Conservation (phyloP, 345 rosid species). For the Aquilaria yunnanensis region DNA sequence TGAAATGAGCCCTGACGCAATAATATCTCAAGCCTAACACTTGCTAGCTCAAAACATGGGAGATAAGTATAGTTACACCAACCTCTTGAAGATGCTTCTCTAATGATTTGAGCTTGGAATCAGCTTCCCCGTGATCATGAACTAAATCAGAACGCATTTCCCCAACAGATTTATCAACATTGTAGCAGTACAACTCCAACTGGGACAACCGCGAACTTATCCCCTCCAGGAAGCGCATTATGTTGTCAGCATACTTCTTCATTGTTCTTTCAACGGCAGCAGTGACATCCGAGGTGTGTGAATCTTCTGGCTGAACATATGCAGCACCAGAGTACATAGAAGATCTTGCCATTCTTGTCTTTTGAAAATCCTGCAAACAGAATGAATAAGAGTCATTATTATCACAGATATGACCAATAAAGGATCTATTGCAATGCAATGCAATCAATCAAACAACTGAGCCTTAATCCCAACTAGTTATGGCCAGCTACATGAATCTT, state of each 20-base stretch:
- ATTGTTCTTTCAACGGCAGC: constrained; percentile 38
- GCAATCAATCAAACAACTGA: too few species aligned
- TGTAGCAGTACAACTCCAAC: constrained; percentile 54
- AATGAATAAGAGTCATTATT: neutral
- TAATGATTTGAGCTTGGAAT: constrained; percentile 44
- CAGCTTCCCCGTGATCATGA: constrained; percentile 45
- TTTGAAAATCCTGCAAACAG: constrained; percentile 41
- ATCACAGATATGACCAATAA: neutral
- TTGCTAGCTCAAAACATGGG: neutral
- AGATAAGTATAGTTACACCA: constrained; percentile 3
- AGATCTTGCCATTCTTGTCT: constrained; percentile 41
- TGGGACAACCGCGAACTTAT: constrained; percentile 61
- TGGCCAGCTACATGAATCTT: too few species aligned
- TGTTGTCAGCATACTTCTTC: constrained; percentile 43
- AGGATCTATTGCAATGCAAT: too few species aligned
- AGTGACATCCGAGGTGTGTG: constrained; percentile 32
- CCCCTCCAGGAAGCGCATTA: constrained; percentile 60
- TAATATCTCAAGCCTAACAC: neutral
- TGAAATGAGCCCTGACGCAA: neutral
- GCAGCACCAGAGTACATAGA: constrained; percentile 32
- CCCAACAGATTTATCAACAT: constrained; percentile 64
- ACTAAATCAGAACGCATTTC: constrained; percentile 51
- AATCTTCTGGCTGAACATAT: constrained; percentile 53
- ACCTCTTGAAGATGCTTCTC: constrained; percentile 72
- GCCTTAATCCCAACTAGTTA: too few species aligned